These are phyloP conservation scores for Candida arabinofermentans DNA, from an alignment of 805 yeast genomes.

Conservation along the genomic window DNA sequence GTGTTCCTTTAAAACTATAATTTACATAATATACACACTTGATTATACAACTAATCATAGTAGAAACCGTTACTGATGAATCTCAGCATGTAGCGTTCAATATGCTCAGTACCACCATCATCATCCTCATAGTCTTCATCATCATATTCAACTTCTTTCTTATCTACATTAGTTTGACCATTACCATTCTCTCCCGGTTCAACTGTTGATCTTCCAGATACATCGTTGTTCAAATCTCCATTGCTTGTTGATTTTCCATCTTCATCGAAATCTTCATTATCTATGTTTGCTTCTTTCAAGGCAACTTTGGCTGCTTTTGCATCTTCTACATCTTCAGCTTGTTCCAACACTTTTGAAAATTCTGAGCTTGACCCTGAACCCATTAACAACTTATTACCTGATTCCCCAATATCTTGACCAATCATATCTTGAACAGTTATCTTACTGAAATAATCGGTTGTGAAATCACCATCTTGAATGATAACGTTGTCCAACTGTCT, in stretches of 20 bases:
- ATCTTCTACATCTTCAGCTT: constrained; percentile 94
- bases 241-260: constrained; percentile 28
- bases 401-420: constrained; percentile 48
- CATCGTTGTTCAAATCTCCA: constrained; percentile 18
- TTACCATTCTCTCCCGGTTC: constrained; percentile 20
- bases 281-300: constrained; percentile 77
- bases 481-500: constrained; percentile 90
- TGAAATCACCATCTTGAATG: constrained; percentile 96
- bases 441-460: constrained; percentile 91
- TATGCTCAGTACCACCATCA: constrained; percentile 69
- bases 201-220: too few relatives aligned
- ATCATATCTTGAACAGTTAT: constrained; percentile 81
- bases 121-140: constrained; percentile 39
- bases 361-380: constrained; percentile 23
- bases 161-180: constrained; percentile 23
- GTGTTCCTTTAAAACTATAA: neutral
- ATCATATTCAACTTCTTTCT: constrained; percentile 13
- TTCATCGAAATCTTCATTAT: constrained; percentile 80
- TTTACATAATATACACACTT: constrained; percentile 4
- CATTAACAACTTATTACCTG: constrained; percentile 19
- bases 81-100: constrained; percentile 95
- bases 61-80: constrained; percentile 82
- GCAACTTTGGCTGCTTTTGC: constrained; percentile 87
- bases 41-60: constrained; percentile 32
- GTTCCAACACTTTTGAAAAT: constrained; percentile 54